Percentiles rank a stretch among this genome's conserved stretches.
Evolutionary conservation across 495 filamentous ascomycete genomes (phyloP).

Genomic region (Tuber indicum): DNA sequence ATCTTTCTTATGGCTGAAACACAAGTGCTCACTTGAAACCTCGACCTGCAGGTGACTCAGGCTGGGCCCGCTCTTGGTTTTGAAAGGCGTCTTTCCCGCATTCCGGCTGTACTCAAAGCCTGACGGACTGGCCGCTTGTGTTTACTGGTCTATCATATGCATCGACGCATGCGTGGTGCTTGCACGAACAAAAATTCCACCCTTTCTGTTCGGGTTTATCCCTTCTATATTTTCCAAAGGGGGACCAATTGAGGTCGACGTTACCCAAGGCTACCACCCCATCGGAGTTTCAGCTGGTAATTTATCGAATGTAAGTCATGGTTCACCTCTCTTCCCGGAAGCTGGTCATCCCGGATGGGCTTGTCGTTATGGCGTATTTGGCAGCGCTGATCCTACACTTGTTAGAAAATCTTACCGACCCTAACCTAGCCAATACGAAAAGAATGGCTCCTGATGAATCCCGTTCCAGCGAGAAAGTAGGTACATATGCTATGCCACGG

Average conservation of each 20-base stretch:
- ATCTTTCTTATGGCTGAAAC: too few species aligned
- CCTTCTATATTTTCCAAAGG: too few species aligned
- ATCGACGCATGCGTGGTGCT: background rate
- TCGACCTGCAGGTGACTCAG: too few species aligned
- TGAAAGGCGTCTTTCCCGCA: too few species aligned
- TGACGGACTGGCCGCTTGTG: too few species aligned
- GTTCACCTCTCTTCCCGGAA: background rate
- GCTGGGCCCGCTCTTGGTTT: too few species aligned
- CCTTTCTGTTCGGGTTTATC: background rate
- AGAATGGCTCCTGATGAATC: background rate
- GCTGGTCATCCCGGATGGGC: background rate
- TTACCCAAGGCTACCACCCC: background rate
- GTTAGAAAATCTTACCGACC: background rate
- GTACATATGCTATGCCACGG: background rate
- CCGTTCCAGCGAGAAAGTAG: background rate
- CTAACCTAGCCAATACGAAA: background rate
- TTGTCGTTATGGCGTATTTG: background rate
- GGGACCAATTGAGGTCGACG: background rate
- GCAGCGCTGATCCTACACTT: background rate
- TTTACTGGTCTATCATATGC: too few species aligned
- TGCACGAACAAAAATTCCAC: background rate
- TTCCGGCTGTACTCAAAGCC: too few species aligned
- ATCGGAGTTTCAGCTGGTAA: background rate
- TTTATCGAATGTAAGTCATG: background rate
- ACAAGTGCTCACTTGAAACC: too few species aligned